Conservation (phyloP, 495 filamentous ascomycete species). For the Amorphotheca resinae region DNA sequence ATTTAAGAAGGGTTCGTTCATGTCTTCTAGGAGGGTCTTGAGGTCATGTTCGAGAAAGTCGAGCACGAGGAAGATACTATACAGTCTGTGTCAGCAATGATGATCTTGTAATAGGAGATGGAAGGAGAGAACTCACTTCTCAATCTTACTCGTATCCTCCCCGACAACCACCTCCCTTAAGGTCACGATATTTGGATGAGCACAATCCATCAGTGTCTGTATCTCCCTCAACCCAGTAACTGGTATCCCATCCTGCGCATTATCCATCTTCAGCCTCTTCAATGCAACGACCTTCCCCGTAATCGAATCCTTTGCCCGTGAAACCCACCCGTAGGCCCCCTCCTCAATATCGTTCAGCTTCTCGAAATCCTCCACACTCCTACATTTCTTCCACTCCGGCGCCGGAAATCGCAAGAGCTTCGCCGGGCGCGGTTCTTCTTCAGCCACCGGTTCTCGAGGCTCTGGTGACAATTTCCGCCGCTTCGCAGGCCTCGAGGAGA, state of each 20-base stretch:
- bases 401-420: slow-evolving; percentile 57
- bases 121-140: slow-evolving; percentile 45
- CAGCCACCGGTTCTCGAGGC: slow-evolving; percentile 8
- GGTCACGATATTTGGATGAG: slow-evolving; percentile 64
- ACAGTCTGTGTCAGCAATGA: slow-evolving; percentile 1
- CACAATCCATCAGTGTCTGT: slow-evolving; percentile 37
- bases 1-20: slow-evolving; percentile 85
- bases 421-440: slow-evolving; percentile 23
- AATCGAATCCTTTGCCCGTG: slow-evolving; percentile 62
- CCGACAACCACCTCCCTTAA: slow-evolving; percentile 82
- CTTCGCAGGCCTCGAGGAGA: slow-evolving; percentile 38
- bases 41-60: slow-evolving; percentile 98
- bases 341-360: slow-evolving; percentile 94
- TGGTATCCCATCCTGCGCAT: slow-evolving; percentile 72
- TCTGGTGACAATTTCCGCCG: slow-evolving; percentile 33
- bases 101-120: background rate
- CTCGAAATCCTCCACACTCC: slow-evolving; percentile 82
- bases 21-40: slow-evolving; percentile 83
- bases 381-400: slow-evolving; percentile 57
- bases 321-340: slow-evolving; percentile 90
- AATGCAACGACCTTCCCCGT: slow-evolving; percentile 85
- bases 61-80: slow-evolving; percentile 87
- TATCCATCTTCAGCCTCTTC: slow-evolving; percentile 90
- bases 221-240: slow-evolving; percentile 91
- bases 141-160: slow-evolving; percentile 45